Evolutionary conservation across 2,329 filamentous ascomycete species (phyloP), one percentile per base, ranked within the genome.

Genomic region (Phyllachora maydis): DNA sequence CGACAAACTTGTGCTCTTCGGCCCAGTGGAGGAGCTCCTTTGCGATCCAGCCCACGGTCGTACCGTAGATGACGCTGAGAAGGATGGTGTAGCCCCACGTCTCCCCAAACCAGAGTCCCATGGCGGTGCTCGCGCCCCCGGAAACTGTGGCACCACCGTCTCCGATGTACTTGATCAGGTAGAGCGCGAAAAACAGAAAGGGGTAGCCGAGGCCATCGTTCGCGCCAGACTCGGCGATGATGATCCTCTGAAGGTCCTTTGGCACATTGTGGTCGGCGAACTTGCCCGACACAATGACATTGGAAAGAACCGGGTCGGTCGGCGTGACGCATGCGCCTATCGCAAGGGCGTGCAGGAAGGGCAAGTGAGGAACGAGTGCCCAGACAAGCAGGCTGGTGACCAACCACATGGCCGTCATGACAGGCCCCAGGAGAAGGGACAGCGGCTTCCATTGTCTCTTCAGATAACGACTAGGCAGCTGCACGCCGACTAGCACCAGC

Each of bases 251-350:
- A 23, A 93, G 52, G 14, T 72, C 64, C 27, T 69, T 71, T 0
- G 83, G 81, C 11, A 92, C 72, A 41, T 92, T 88, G 37, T 82
- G 74, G 38, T 92, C 82, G 1, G 83, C 83, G 40, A 91, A 93
- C 36, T 78, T 83, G 16, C 82, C 82, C 51, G 92, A 92, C 21
- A 92, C 79, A 27, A 92, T 91, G 3, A 76, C 76, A 32, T 88
- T 85, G 10, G 76, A 85, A 18, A 92, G 47, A 2, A 92, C 69
- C 0, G 83, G 83, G 37, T 93, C 83, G 0, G 83, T 92, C 0
- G 82, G 83, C 3, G 83, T 88, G n/a, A 93, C 69, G 38, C 82
- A 91, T 1, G 82, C 76, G 1, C 70, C 82, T 8, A 91, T 56
- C 10, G 71, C 75, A 8, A 92, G 56, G 0, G 83, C 76, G 33